These are phyloP conservation scores for Aspergillus fructus DNA, from an alignment of 2,329 filamentous ascomycete genomes.

Conservation along the genomic window DNA sequence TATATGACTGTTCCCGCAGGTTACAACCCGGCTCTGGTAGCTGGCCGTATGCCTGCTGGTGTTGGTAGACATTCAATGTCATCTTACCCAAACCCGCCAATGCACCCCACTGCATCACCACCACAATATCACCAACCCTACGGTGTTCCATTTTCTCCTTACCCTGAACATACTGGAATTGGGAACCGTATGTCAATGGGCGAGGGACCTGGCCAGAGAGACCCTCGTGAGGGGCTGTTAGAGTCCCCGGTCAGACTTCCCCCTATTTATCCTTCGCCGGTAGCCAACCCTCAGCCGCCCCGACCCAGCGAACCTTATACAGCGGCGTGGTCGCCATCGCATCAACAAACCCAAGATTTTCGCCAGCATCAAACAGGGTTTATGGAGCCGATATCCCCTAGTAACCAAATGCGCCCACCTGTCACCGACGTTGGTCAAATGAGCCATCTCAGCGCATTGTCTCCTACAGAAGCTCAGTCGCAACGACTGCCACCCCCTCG, in stretches of 20 bases:
- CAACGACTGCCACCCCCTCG: conserved; percentile 18
- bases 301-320: background rate
- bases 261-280: conserved; percentile 37
- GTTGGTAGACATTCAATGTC: conserved; percentile 24
- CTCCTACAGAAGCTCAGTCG: conserved; percentile 19
- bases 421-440: conserved; percentile 22
- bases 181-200: conserved; percentile 26
- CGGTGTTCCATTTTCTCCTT: conserved; percentile 27
- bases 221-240: conserved; percentile 28
- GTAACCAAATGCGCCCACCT: conserved; percentile 26
- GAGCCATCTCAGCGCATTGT: conserved; percentile 14
- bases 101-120: conserved; percentile 33
- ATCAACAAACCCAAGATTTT: conserved; percentile 1
- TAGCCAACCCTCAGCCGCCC: conserved; percentile 16
- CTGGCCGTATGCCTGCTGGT: conserved; percentile 19
- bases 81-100: conserved; percentile 26
- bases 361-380: conserved; percentile 24
- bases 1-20: conserved; percentile 27
- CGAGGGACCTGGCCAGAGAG: conserved; percentile 25
- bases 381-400: conserved; percentile 28
- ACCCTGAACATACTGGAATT: conserved; percentile 25
- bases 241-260: conserved; percentile 38
- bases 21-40: conserved; percentile 27
- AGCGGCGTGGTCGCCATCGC: background rate
- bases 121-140: conserved; percentile 33